Evolutionary conservation across 805 yeast genomes (phyloP).

Genomic region (Maudiozyma turicensis): DNA sequence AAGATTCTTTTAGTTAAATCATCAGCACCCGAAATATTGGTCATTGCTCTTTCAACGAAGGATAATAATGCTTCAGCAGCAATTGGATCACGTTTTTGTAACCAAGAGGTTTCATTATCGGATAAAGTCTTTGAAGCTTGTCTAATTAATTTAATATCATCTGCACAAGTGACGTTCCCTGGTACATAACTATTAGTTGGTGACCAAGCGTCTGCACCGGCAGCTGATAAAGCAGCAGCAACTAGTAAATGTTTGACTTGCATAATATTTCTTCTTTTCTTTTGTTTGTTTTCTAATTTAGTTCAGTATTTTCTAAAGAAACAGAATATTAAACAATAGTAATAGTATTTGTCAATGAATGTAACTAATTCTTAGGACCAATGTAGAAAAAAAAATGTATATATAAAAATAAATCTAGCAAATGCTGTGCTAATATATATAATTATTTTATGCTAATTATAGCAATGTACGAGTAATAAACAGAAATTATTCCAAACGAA

Average conservation of each 20-base stretch:
- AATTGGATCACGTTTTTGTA: constrained; percentile 35
- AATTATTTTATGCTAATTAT: background rate
- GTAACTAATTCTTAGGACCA: background rate
- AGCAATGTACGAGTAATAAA: background rate
- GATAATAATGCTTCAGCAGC: constrained; percentile 36
- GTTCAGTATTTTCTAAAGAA: background rate
- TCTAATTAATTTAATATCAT: constrained; percentile 31
- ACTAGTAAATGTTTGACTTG: background rate
- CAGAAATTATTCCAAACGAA: background rate
- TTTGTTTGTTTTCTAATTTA: background rate
- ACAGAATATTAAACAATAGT: background rate
- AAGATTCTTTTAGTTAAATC: constrained; percentile 14
- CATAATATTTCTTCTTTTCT: background rate
- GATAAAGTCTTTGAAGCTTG: constrained; percentile 37
- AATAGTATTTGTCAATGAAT: too few species aligned
- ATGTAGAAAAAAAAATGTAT: background rate
- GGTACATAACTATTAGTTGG: constrained; percentile 54
- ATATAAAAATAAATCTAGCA: background rate
- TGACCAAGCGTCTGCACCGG: constrained; percentile 14
- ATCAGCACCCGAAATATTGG: constrained; percentile 13
- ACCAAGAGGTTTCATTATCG: constrained; percentile 40
- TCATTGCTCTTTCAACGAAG: constrained; percentile 36
- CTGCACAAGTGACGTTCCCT: constrained; percentile 45
- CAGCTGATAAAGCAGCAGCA: background rate
- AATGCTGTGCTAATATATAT: background rate